Base-by-base conservation (phyloP, 768 basidiomycete genomes). In the Terana coerulea region DNA sequence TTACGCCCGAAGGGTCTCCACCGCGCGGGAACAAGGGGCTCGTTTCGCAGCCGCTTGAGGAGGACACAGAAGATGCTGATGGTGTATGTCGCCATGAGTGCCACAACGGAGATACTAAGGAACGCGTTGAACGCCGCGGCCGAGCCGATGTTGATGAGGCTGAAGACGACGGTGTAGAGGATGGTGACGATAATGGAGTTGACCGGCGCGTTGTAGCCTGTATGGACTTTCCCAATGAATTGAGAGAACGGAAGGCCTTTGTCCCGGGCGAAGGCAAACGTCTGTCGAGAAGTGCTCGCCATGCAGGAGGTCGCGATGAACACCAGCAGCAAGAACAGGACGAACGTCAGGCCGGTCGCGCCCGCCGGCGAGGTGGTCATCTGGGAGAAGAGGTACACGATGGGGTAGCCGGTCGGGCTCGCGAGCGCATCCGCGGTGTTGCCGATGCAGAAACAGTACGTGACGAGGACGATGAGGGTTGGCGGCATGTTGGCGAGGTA, bases 61-160 rank as follows among this genome's bases (percentile, higher is more conserved):
- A 46, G 29, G 30, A 46, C 45, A 21, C 45, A 46, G 6, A 30
- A 14, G 29, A 46, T 46, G 45, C 45, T 46, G 45, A 46, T 46
- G 12, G 30, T 46, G 45, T 46, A 46, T 19, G 45, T 46, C 45
- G 45, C 45, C 45, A 46, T 46, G 45, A 46, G 45, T 12, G 45
- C 45, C 14, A 46, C 45, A 21, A 46, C 45, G 31, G 30, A 29
- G 45, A 46, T 22, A 21, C 45, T 46, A 33, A 46, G 45, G 19
- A 46, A 17, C 3, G 45, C 45, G 19, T 46, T 24, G 31, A 46
- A 46, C 12, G 45, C 45, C 6, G 45, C 30, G 17, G 31, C 34
- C 15, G 45, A 46, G 45, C 45, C 45, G 45, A 46, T 46, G 19
- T 46, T 46, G 30, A 46, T 46, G 31, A 46, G 45, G 30, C 45